Evolutionary conservation across 768 basidiomycete genomes (phyloP).

Genomic region (Baorangia bicolor): DNA sequence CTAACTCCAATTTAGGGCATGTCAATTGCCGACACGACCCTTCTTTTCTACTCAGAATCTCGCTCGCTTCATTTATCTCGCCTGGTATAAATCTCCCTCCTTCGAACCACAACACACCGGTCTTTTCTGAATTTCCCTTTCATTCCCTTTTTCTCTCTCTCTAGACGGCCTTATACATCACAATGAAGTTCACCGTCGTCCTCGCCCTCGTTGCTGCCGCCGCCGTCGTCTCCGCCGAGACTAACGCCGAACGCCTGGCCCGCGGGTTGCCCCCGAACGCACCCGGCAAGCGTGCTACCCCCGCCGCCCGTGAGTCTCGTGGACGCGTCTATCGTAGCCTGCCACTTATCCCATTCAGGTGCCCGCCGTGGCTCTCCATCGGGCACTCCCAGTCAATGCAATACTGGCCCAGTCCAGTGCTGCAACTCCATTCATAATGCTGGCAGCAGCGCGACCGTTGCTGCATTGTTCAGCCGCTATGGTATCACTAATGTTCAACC

Average conservation of each 20-base stretch:
- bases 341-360: conserved; percentile 22
- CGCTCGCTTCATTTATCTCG: neutral
- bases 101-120: neutral
- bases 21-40: conserved; percentile 19
- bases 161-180: neutral
- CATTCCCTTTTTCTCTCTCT: neutral
- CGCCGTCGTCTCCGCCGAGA: conserved; percentile 41
- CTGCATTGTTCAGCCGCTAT: too few relatives aligned
- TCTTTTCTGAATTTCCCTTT: neutral
- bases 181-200: conserved; percentile 30
- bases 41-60: neutral
- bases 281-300: conserved; percentile 38
- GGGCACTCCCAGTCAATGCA: conserved; percentile 22
- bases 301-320: conserved; percentile 32
- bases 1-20: neutral
- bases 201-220: conserved; percentile 40
- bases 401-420: conserved; percentile 18
- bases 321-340: neutral
- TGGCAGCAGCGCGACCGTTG: too few relatives aligned
- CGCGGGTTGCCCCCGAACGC: conserved; percentile 51
- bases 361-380: conserved; percentile 41
- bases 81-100: conserved; percentile 11
- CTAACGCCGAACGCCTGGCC: conserved; percentile 53
- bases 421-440: conserved; percentile 5
- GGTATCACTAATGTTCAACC: too few relatives aligned